Percentiles rank a stretch among this genome's conserved stretches.
These are phyloP conservation scores for Termitomyces sp. DNA, from an alignment of 768 basidiomycete species.

Conservation along the genomic window DNA sequence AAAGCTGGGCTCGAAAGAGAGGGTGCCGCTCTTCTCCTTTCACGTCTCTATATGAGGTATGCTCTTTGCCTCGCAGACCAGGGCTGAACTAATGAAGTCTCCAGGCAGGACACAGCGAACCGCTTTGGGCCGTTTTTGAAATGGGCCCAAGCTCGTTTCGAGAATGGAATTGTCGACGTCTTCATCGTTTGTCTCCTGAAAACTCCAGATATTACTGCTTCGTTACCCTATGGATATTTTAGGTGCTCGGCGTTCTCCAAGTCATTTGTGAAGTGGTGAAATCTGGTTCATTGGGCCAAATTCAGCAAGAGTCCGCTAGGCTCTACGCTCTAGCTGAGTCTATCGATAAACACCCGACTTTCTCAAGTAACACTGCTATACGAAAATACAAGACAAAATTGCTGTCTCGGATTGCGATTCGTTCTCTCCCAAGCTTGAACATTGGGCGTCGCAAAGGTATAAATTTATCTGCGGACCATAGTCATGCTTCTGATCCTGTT, in stretches of 20 bases:
- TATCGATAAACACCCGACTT: slow-evolving; percentile 36
- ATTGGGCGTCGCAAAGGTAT: slow-evolving; percentile 39
- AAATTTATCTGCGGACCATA: slow-evolving; percentile 9
- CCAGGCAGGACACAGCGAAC: slow-evolving; percentile 56
- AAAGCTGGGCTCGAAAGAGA: slow-evolving; percentile 84
- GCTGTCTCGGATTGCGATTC: slow-evolving; percentile 58
- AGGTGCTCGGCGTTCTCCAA: slow-evolving; percentile 70
- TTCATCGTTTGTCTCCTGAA: slow-evolving; percentile 43
- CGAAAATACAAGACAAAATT: slow-evolving; percentile 71
- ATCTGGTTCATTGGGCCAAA: slow-evolving; percentile 52
- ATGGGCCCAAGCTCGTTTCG: slow-evolving; percentile 39
- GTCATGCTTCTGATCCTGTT: neutral
- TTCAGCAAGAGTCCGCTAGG: slow-evolving; percentile 38
- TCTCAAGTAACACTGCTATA: slow-evolving; percentile 60
- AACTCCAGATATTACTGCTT: neutral
- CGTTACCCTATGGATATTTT: slow-evolving; percentile 1
- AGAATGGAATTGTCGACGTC: slow-evolving; percentile 33
- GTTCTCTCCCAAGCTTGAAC: slow-evolving; percentile 51
- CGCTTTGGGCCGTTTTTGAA: slow-evolving; percentile 52
- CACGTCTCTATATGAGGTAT: slow-evolving; percentile 78
- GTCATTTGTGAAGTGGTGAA: slow-evolving; percentile 71
- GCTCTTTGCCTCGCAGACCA: slow-evolving; percentile 16
- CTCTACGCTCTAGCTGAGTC: slow-evolving; percentile 44
- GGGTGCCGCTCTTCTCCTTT: slow-evolving; percentile 76
- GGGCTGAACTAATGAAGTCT: neutral